These are phyloP conservation scores for Chrysochromulina parva DNA, from an alignment of 78 protist genomes.

Conservation along the genomic window DNA sequence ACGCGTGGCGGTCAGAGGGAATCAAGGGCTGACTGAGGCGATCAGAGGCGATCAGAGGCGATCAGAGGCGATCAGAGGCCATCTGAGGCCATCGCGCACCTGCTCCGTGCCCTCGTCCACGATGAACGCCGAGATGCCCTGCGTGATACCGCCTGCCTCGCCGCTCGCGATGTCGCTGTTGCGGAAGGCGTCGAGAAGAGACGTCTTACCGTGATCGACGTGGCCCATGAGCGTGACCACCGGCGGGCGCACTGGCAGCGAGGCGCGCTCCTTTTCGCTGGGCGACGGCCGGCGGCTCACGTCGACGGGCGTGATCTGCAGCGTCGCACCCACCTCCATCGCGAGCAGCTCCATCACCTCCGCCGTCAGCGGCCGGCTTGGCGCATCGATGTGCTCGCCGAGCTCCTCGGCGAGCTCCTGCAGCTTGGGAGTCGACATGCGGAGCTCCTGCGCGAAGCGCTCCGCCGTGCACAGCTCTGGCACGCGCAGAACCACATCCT, in stretches of 20 bases:
- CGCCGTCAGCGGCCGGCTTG: neutral
- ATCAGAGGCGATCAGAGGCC: too few relatives aligned
- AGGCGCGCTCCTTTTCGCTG: neutral
- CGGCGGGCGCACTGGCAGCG: conserved; percentile 68
- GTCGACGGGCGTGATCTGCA: neutral
- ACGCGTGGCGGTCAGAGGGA: too few relatives aligned
- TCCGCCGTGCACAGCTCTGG: too few relatives aligned
- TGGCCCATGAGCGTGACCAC: conserved; percentile 94
- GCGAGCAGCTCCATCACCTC: conserved; percentile 27
- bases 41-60: too few relatives aligned
- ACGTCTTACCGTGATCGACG: conserved; percentile 85
- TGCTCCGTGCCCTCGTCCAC: neutral
- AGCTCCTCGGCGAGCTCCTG: neutral
- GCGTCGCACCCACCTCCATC: neutral
- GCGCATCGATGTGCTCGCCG: neutral
- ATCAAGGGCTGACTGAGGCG: too few relatives aligned
- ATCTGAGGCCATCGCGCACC: too few relatives aligned
- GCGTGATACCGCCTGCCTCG: conserved; percentile 97
- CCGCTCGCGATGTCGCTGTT: conserved; percentile 62
- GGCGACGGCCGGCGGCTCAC: neutral
- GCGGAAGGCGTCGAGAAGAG: conserved; percentile 76
- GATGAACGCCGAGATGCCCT: conserved; percentile 71
- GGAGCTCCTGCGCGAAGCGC: neutral
- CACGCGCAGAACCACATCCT: too few relatives aligned
- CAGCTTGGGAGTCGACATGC: neutral